Evolutionary conservation across 2,329 filamentous ascomycete genomes (phyloP).

Genomic region (Colletotrichum plurivorum): DNA sequence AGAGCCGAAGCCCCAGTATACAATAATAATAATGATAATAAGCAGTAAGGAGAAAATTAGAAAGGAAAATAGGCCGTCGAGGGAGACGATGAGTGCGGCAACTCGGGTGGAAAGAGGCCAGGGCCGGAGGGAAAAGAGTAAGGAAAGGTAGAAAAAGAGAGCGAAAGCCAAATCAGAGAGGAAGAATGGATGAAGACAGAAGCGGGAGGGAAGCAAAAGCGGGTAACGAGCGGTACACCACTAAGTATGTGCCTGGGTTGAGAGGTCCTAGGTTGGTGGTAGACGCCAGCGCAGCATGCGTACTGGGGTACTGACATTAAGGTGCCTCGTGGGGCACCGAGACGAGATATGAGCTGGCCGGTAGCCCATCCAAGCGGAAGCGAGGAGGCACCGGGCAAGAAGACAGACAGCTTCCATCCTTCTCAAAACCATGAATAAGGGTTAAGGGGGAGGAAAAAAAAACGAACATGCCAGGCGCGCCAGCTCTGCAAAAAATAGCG

Average conservation of each 20-base stretch:
- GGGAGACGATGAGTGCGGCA: conserved; percentile 34
- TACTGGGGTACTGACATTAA: conserved; percentile 8
- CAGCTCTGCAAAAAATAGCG: conserved; percentile 14
- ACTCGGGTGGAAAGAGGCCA: conserved; percentile 10
- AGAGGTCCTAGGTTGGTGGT: background rate
- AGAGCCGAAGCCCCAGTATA: no score
- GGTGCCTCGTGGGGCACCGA: conserved; percentile 21
- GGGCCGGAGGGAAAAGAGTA: conserved; percentile 14
- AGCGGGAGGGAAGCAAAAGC: conserved; percentile 39
- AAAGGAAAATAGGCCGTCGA: conserved; percentile 27
- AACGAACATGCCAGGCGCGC: background rate
- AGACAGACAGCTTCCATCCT: background rate
- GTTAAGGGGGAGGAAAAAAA: no score
- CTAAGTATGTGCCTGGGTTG: background rate
- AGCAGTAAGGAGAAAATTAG: conserved; percentile 24
- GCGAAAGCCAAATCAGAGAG: conserved; percentile 6
- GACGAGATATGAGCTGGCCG: conserved; percentile 26
- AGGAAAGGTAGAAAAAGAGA: conserved; percentile 33
- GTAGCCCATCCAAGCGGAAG: conserved; percentile 21
- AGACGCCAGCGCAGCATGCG: background rate
- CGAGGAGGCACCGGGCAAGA: background rate
- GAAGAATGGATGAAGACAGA: conserved; percentile 7
- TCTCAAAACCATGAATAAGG: no score
- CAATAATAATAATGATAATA: conserved; percentile 15
- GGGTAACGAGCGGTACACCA: conserved; percentile 10